These are phyloP conservation scores for Theobroma grandiflorum DNA, from an alignment of 441 rosid species.

Conservation along the genomic window DNA sequence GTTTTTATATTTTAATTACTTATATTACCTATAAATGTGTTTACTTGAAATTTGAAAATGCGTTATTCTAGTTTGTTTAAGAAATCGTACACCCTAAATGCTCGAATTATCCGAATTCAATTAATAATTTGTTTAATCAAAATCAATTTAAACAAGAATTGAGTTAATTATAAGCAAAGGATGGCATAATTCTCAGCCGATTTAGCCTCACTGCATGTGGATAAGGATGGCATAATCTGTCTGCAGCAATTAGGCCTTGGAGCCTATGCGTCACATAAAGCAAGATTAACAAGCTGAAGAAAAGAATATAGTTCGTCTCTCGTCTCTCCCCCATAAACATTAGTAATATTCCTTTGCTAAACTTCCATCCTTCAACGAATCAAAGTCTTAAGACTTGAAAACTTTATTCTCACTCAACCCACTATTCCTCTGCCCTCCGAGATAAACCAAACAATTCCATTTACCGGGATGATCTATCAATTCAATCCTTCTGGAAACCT, in stretches of 20 bases:
- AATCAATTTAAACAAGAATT: too few species aligned
- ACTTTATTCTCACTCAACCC: slow-evolving; percentile 36
- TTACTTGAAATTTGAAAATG: too few species aligned
- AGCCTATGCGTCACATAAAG: not conserved
- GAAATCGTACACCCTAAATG: too few species aligned
- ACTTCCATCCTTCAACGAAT: not conserved
- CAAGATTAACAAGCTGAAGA: slow-evolving; percentile 14
- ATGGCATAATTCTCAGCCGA: not conserved
- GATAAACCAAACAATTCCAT: not conserved
- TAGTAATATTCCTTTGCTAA: not conserved
- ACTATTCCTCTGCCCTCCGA: not conserved
- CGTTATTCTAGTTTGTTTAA: too few species aligned
- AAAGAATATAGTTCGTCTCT: slow-evolving; percentile 27
- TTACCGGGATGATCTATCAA: not conserved
- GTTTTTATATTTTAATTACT: too few species aligned
- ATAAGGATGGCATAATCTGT: not conserved
- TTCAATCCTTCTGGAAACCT: not conserved
- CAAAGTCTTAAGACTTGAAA: not conserved
- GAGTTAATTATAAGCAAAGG: not conserved
- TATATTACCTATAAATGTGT: too few species aligned
- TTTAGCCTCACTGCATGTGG: not conserved
- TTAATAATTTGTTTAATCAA: too few species aligned
- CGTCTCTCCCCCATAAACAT: not conserved
- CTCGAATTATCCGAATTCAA: too few species aligned
- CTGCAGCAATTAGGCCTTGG: not conserved